Evolutionary conservation across 106 monocot genomes (phyloP), one percentile per base, ranked within the genome.

Genomic region (Dioscorea zingiberensis): DNA sequence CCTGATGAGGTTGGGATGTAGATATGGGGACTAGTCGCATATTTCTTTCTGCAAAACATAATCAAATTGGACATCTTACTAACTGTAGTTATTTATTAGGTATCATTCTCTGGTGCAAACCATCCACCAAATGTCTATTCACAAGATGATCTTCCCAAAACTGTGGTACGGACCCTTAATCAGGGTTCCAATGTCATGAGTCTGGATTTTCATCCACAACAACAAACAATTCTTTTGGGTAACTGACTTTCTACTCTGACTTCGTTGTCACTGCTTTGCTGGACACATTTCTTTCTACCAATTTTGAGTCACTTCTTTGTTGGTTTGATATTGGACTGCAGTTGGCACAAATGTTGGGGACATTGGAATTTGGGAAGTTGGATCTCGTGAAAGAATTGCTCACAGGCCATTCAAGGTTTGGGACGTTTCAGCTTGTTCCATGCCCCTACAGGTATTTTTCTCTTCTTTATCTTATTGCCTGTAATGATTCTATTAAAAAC

Each of bases 341-440:
- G 97, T 87, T 77, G 97, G 97, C 45, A 98, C 97, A 69, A 93
- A 98, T 84, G 84, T 93, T 71, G 97, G 97, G 53, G 97, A 98
- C 29, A 84, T 93, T 71, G 86, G 68, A 16, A 80, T 93, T 32
- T 98, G 97, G 97, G 97, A 98, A 80, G 84, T 98, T 70, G 98
- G 93, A 47, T 93, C 98, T 27, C 78, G 86, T 45, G 98, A 99
- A 64, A 89, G 78, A 73, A 84, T 93, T 54, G 89, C 89, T 19
- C 89, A 93, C 55, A 93, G 72, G 59, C 55, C 71, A 15, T 99
- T 99, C 63, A 89, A 89, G 70, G 86, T 93, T 29, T 99, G 82
- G 93, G 87, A 99, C 68, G 48, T 81, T 25, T 67, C 89, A 59
- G 22, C 72, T 44, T 99, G 93, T 67, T 77, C 84, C 27, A 65